These are phyloP conservation scores for Trichomonascaceae sp. DNA, from an alignment of 1,139 yeast species.

Conservation along the genomic window DNA sequence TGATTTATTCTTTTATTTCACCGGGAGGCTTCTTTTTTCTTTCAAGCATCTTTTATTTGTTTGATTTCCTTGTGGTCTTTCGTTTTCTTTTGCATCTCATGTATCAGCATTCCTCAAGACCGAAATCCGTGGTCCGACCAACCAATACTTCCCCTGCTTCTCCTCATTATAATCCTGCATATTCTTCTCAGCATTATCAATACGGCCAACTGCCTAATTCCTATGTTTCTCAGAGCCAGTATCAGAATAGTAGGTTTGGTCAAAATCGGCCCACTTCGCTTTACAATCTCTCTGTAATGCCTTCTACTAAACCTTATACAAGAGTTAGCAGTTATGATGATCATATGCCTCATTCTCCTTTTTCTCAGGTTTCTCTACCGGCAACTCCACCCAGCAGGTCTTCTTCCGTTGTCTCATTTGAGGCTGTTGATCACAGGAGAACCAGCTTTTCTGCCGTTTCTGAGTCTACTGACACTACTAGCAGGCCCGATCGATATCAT, in stretches of 20 bases:
- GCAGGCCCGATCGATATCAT: constrained; percentile 29
- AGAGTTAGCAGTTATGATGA: neutral
- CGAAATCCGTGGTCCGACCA: constrained; percentile 2
- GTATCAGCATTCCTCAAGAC: constrained; percentile 5
- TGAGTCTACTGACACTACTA: constrained; percentile 1
- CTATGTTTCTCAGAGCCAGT: constrained; percentile 8
- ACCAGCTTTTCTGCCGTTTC: neutral
- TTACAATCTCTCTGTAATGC: constrained; percentile 9
- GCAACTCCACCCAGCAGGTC: neutral
- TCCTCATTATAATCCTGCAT: constrained; percentile 5
- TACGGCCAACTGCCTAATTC: neutral
- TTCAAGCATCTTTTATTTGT: no score
- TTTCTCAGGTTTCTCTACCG: neutral
- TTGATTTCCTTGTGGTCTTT: neutral
- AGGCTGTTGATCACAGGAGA: neutral
- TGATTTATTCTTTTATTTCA: no score
- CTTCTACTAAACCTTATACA: neutral
- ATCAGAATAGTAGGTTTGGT: constrained; percentile 9
- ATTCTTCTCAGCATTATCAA: constrained; percentile 9
- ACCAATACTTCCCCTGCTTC: constrained; percentile 5
- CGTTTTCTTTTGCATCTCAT: neutral
- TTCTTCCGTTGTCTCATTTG: neutral
- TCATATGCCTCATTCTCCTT: neutral
- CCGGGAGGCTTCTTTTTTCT: no score
- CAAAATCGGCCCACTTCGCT: constrained; percentile 15